Conservation (phyloP, 2,329 filamentous ascomycete species). For the Penicillium sp. region DNA sequence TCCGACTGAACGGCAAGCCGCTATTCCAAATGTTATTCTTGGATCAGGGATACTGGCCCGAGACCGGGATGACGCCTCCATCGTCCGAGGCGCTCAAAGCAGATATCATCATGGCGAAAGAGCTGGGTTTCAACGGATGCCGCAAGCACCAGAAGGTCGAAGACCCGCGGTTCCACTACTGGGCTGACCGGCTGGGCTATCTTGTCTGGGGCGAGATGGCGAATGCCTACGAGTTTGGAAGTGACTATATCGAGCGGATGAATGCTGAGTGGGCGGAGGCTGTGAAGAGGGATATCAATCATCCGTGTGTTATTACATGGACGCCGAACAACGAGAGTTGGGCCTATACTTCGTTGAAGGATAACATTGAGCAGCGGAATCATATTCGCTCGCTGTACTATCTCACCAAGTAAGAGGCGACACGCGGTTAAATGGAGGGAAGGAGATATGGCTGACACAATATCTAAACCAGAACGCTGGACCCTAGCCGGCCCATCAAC, state of each 20-base stretch:
- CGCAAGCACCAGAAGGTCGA: slow-evolving; percentile 71
- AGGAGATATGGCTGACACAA: neutral
- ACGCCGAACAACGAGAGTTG: slow-evolving; percentile 67
- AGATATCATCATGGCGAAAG: slow-evolving; percentile 65
- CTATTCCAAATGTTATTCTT: slow-evolving; percentile 68
- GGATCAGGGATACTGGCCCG: slow-evolving; percentile 72
- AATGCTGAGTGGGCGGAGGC: slow-evolving; percentile 66
- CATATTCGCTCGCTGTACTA: slow-evolving; percentile 67
- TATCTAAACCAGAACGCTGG: slow-evolving; percentile 50
- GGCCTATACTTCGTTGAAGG: slow-evolving; percentile 63
- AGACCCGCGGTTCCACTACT: slow-evolving; percentile 66
- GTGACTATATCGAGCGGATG: slow-evolving; percentile 62
- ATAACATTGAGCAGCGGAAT: slow-evolving; percentile 61
- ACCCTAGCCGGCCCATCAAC: slow-evolving; percentile 66
- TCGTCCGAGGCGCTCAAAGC: slow-evolving; percentile 66
- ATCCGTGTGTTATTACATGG: slow-evolving; percentile 66
- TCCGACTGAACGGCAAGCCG: slow-evolving; percentile 67
- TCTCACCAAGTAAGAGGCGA: slow-evolving; percentile 58
- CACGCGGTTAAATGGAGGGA: neutral
- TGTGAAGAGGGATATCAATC: slow-evolving; percentile 66
- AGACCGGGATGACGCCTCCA: slow-evolving; percentile 67
- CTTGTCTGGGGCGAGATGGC: slow-evolving; percentile 72
- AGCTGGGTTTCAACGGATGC: slow-evolving; percentile 68
- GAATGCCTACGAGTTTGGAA: slow-evolving; percentile 65
- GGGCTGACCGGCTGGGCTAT: slow-evolving; percentile 66